Evolutionary conservation across 139 green algal species (phyloP).

Genomic region (Tetradesmus obliquus): DNA sequence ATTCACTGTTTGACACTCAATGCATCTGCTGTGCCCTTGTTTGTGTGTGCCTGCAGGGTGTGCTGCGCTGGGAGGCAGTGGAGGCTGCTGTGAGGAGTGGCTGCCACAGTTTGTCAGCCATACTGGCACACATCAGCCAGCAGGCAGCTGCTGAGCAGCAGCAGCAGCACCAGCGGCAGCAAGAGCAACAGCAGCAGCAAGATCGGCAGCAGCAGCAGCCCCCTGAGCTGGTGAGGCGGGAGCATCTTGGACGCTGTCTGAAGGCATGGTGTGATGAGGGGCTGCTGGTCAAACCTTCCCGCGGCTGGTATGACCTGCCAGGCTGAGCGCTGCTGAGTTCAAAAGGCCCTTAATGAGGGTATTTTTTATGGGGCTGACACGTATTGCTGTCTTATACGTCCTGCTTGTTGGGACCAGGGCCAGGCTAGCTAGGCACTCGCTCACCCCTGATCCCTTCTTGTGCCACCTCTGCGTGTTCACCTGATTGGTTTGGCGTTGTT

Average conservation of each 20-base stretch:
- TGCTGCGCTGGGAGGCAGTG: neutral
- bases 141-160: neutral
- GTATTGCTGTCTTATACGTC: neutral
- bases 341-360: too few species aligned
- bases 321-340: neutral
- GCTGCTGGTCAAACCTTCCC: neutral
- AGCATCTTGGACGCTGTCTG: neutral
- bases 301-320: conserved; percentile 2
- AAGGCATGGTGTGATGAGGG: neutral
- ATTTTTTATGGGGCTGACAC: too few species aligned
- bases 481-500: neutral
- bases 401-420: neutral
- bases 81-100: neutral
- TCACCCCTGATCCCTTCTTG: neutral
- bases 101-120: neutral
- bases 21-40: neutral
- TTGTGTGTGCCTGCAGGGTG: neutral
- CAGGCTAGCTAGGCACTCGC: neutral
- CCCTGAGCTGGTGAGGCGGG: neutral
- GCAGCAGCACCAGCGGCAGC: neutral
- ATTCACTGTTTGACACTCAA: too few species aligned
- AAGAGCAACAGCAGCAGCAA: neutral
- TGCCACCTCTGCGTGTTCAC: neutral
- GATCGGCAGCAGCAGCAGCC: neutral
- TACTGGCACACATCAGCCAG: neutral